phyloP scores from a whole-genome alignment of 208 protist genomes.

The Trypanosoma lewisi region DNA sequence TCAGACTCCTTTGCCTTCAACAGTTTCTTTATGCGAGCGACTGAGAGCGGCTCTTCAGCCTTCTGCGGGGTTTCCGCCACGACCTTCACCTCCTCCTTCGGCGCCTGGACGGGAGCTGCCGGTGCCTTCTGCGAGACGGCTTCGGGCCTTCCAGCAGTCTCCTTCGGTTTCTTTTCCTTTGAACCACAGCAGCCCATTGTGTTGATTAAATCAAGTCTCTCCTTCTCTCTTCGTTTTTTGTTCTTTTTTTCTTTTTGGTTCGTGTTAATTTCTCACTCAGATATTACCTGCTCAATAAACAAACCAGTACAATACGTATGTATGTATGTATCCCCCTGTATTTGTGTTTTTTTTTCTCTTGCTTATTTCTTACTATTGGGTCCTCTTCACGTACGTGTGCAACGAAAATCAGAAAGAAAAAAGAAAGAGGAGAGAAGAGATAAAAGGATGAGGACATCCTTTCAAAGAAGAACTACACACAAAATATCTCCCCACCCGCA shows the following conservation, averaged over 20 bases:
- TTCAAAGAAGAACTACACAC: too few species aligned
- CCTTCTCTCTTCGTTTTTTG: neutral
- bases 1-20: constrained; percentile 11
- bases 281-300: too few species aligned
- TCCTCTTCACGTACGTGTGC: too few species aligned
- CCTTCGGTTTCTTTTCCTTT: constrained; percentile 35
- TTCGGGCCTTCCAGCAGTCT: constrained; percentile 12
- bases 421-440: too few species aligned
- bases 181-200: constrained; percentile 60
- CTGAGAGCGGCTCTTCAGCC: constrained; percentile 2
- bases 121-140: neutral
- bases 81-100: constrained; percentile 4
- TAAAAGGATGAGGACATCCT: too few species aligned
- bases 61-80: neutral
- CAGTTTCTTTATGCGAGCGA: neutral
- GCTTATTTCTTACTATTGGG: too few species aligned
- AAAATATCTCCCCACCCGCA: too few species aligned
- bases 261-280: too few species aligned
- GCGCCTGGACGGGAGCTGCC: neutral
- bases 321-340: too few species aligned
- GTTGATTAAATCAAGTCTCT: neutral
- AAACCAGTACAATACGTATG: too few species aligned
- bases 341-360: too few species aligned
- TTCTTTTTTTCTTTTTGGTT: neutral
- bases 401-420: too few species aligned